phyloP scores from a whole-genome alignment of 2,329 filamentous ascomycete genomes.

The Aureobasidium subglaciale region DNA sequence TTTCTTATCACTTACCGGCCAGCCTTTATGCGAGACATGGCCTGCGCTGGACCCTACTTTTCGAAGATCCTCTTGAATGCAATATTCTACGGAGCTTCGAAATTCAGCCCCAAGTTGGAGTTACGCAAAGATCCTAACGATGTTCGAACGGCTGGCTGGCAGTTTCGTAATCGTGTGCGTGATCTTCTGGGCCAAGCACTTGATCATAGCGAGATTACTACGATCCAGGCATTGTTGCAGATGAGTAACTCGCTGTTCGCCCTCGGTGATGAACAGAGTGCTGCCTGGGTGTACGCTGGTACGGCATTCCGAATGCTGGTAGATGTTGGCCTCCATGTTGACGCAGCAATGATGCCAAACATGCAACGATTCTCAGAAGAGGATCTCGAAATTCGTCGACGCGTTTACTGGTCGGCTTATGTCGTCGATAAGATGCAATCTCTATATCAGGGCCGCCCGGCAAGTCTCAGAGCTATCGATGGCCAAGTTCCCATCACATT shows the following conservation, averaged over 20 bases:
- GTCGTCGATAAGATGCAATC: constrained; percentile 47
- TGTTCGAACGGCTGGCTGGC: constrained; percentile 43
- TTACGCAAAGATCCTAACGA: constrained; percentile 42
- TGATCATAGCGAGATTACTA: constrained; percentile 46
- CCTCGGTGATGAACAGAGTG: constrained; percentile 43
- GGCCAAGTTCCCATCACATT: constrained; percentile 42
- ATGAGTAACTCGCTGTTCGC: constrained; percentile 48
- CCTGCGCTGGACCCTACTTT: constrained; percentile 48
- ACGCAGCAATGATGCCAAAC: constrained; percentile 28
- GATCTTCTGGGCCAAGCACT: constrained; percentile 42
- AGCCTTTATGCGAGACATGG: constrained; percentile 26
- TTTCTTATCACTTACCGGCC: constrained; percentile 22
- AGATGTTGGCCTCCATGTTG: constrained; percentile 48
- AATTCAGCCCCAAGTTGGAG: constrained; percentile 41
- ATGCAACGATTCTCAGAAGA: constrained; percentile 36
- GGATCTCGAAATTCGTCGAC: constrained; percentile 39
- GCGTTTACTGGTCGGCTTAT: constrained; percentile 43
- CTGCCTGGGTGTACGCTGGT: constrained; percentile 52
- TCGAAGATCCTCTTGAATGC: constrained; percentile 51
- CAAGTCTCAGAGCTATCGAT: constrained; percentile 41
- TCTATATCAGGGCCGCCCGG: constrained; percentile 49
- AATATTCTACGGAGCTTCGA: constrained; percentile 42
- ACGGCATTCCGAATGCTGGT: constrained; percentile 50
- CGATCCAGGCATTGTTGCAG: constrained; percentile 47
- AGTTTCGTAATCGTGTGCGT: constrained; percentile 40